Evolutionary conservation across 495 filamentous ascomycete species (phyloP).

Genomic region (Penicillium goetzii): DNA sequence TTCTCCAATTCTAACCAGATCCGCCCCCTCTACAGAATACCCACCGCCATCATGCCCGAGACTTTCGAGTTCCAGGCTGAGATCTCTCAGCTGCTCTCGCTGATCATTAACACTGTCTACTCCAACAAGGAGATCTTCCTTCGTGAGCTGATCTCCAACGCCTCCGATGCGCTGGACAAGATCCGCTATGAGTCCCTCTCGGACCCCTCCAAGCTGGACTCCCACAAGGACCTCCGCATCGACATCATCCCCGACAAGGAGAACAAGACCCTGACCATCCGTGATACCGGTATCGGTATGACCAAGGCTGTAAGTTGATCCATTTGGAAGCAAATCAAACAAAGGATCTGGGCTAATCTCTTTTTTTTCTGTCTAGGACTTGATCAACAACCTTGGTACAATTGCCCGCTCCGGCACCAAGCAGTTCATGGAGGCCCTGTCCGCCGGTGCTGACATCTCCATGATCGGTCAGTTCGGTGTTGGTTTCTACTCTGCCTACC

Average conservation of each 20-base stretch:
- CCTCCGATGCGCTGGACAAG: constrained; percentile 98
- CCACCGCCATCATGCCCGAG: constrained; percentile 75
- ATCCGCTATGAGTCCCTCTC: constrained; percentile 98
- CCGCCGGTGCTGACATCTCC: constrained; percentile 97
- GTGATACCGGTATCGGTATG: constrained; percentile 98
- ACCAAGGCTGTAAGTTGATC: constrained; percentile 89
- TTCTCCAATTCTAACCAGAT: constrained; percentile 8
- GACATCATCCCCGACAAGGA: constrained; percentile 97
- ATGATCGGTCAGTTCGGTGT: constrained; percentile 99
- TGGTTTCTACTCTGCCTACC: constrained; percentile 99
- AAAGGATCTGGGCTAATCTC: constrained; percentile 8
- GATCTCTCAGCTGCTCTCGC: constrained; percentile 98
- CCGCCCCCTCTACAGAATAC: constrained; percentile 9
- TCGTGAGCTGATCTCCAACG: constrained; percentile 95
- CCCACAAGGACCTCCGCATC: constrained; percentile 94
- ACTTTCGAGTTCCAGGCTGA: constrained; percentile 99
- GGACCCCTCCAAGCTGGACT: constrained; percentile 94
- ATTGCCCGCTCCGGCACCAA: constrained; percentile 99
- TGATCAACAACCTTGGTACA: constrained; percentile 99
- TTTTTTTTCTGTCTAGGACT: constrained; percentile 62
- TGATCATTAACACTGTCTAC: constrained; percentile 99
- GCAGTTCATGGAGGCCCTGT: constrained; percentile 99
- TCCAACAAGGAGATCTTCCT: constrained; percentile 99
- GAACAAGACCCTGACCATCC: constrained; percentile 95
- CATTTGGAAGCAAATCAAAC: neutral